Evolutionary conservation across 2,329 filamentous ascomycete species (phyloP), one percentile per base, ranked within the genome.

Genomic region (Penicillium sp.): DNA sequence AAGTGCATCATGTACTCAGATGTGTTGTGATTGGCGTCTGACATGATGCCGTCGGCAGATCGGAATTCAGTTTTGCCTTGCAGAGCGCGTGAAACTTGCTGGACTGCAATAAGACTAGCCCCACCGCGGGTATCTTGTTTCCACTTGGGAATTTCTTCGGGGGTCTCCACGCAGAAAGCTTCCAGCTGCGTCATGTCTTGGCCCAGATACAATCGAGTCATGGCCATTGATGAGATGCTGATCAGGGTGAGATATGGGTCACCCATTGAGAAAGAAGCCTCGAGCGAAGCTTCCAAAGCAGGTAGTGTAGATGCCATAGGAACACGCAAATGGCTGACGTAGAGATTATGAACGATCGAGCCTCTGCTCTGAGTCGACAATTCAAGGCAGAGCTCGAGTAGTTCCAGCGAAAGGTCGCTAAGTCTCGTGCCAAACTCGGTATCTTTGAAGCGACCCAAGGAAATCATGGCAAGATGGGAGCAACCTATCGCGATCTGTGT

Each of bases 121-220:
- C 86, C 85, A 35, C 85, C 85, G 53, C 85, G 79, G 9, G 85
- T 74, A 65, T 87, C 85, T 41, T 76, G 73, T 15, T 75, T 69
- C 84, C 84, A 87, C 19, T 82, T 79, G 8, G 79, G 78, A 61
- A 84, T 81, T 55, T 86, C 84, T 44, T 86, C 78, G 1, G 82
- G 78, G 3, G 80, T 77, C 39, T 86, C 82, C 19, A 77, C 76
- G 63, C 85, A 83, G 70, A 82, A 86, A 2, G 75, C 72, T 66
- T 87, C 84, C 10, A 86, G 68, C 53, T 87, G 84, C 6, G 75
- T 75, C 56, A 86, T 74, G 60, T 87, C 83, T 58, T 86, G 79
- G 10, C 82, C 82, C 6, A 82, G 76, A 73, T 80, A 86, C 10
- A 87, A 73, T 41, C 81, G 79, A 49, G 81, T 81, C 52, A 82